These are phyloP conservation scores for Diplodia seriata DNA, from an alignment of 2,329 filamentous ascomycete genomes.

Conservation along the genomic window DNA sequence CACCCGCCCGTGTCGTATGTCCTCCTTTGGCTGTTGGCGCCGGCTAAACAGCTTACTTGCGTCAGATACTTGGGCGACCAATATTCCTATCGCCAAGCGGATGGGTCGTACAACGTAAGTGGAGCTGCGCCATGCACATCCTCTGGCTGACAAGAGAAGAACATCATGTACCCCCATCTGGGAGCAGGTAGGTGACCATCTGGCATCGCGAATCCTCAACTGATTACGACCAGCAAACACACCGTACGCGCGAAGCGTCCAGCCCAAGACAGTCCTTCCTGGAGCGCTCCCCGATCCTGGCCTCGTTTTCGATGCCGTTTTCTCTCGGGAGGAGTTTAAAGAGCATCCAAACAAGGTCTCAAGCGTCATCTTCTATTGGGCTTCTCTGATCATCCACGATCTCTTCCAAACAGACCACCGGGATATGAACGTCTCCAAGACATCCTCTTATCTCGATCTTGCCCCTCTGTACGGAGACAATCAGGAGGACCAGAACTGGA, in stretches of 20 bases:
- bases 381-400: conserved; percentile 66
- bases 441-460: conserved; percentile 76
- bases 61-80: conserved; percentile 49
- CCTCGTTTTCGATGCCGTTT: conserved; percentile 67
- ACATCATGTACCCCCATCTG: conserved; percentile 62
- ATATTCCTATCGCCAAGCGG: conserved; percentile 49
- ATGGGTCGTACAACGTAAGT: conserved; percentile 50
- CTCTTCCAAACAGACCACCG: conserved; percentile 69
- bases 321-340: conserved; percentile 66
- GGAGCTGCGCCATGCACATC: conserved; percentile 24
- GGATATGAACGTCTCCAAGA: conserved; percentile 68
- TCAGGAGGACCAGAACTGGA: conserved; percentile 67
- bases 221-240: conserved; percentile 60
- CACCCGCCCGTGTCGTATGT: conserved; percentile 36
- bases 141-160: conserved; percentile 57
- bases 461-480: conserved; percentile 74
- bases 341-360: conserved; percentile 73
- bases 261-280: conserved; percentile 60
- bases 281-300: conserved; percentile 67
- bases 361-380: conserved; percentile 75
- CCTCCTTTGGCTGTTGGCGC: not conserved
- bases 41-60: not conserved
- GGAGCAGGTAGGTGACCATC: conserved; percentile 31
- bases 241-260: conserved; percentile 69
- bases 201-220: conserved; percentile 39